A percentile compares a stretch with the other conserved stretches of the same genome.
Conservation (phyloP, 2,329 filamentous ascomycete genomes). For the Sclerotinia subarctica region DNA sequence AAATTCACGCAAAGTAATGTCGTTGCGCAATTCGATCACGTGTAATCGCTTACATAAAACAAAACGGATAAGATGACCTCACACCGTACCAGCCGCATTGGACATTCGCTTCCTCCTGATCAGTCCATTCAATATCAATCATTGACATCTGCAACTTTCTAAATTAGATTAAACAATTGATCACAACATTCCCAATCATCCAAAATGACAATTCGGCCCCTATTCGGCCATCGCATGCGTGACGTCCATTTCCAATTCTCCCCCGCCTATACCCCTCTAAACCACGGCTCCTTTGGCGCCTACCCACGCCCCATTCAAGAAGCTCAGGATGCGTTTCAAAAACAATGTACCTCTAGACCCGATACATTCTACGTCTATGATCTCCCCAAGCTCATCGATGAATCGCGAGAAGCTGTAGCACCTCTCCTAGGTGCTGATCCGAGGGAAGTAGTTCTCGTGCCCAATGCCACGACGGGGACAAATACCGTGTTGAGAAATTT, state of each 20-base stretch:
- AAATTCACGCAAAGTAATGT: not conserved
- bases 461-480: slow-evolving; percentile 74
- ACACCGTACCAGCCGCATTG: not conserved
- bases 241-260: slow-evolving; percentile 31
- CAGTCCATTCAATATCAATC: not conserved
- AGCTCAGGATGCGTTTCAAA: slow-evolving; percentile 63
- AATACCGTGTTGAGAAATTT: slow-evolving; percentile 77
- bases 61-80: not conserved
- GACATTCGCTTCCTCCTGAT: not conserved
- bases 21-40: not conserved
- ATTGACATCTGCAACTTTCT: not conserved
- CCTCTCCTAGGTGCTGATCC: slow-evolving; percentile 60
- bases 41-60: not conserved
- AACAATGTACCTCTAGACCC: slow-evolving; percentile 61
- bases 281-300: slow-evolving; percentile 70
- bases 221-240: slow-evolving; percentile 32
- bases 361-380: slow-evolving; percentile 74
- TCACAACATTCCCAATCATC: not conserved
- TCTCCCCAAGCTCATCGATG: slow-evolving; percentile 59
- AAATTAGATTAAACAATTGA: not conserved
- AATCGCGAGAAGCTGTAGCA: slow-evolving; percentile 61
- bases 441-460: slow-evolving; percentile 69
- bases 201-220: slow-evolving; percentile 16
- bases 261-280: slow-evolving; percentile 31
- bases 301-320: slow-evolving; percentile 61